A percentile compares a stretch with the other conserved stretches of the same genome.
These are phyloP conservation scores for Thyridium curvatum DNA, from an alignment of 2,329 filamentous ascomycete genomes.

Conservation along the genomic window DNA sequence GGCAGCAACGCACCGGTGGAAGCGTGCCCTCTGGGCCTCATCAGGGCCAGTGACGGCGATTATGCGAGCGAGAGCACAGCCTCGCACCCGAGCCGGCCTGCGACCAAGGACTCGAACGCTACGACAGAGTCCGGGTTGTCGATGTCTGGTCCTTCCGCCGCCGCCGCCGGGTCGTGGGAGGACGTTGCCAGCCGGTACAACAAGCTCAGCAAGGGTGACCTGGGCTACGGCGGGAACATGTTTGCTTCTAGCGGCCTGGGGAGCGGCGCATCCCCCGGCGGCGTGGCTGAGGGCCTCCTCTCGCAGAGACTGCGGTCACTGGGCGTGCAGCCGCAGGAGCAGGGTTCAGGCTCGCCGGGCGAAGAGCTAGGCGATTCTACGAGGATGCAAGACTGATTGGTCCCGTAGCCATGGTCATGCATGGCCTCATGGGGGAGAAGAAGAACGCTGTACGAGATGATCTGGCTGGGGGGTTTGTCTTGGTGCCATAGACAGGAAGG, in stretches of 20 bases:
- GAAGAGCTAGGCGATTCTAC: too few relatives aligned
- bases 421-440: too few relatives aligned
- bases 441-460: too few relatives aligned
- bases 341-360: too few relatives aligned
- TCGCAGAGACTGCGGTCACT: slow-evolving; percentile 62
- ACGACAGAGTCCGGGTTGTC: slow-evolving; percentile 12
- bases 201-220: slow-evolving; percentile 62
- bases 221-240: slow-evolving; percentile 53
- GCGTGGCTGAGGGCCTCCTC: slow-evolving; percentile 58
- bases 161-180: not conserved
- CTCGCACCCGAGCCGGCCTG: slow-evolving; percentile 19
- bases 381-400: too few relatives aligned
- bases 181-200: slow-evolving; percentile 43
- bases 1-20: slow-evolving; percentile 32
- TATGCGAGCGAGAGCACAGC: too few relatives aligned
- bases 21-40: slow-evolving; percentile 43
- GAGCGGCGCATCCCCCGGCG: slow-evolving; percentile 18
- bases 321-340: slow-evolving; percentile 34
- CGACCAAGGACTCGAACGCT: slow-evolving; percentile 24
- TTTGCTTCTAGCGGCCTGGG: slow-evolving; percentile 25
- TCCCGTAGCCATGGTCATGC: too few relatives aligned
- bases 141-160: not conserved
- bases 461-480: too few relatives aligned
- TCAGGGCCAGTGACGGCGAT: too few relatives aligned
- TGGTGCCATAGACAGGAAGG: too few relatives aligned